Percentiles rank a stretch among this genome's conserved stretches.
Conservation (phyloP, 2,329 filamentous ascomycete species). For the Rhynchosporium secalis region DNA sequence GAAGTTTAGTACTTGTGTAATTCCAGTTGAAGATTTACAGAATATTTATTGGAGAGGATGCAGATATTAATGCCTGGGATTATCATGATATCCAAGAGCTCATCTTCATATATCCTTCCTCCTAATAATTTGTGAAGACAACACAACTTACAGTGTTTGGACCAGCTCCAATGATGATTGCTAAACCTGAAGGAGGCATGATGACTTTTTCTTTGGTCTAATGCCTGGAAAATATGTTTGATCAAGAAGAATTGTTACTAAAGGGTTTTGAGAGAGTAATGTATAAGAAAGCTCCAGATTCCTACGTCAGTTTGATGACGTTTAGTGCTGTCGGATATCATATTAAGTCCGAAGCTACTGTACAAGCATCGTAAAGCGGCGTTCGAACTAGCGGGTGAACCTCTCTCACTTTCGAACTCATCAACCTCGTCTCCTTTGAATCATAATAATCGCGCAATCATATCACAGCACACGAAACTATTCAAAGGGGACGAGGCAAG, state of each 20-base stretch:
- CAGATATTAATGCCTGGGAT: neutral
- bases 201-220: neutral
- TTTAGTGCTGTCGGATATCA: neutral
- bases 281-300: neutral
- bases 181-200: conserved; percentile 51
- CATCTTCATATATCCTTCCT: neutral
- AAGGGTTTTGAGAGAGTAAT: neutral
- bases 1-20: neutral
- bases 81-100: neutral
- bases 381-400: conserved; percentile 3
- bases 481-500: too few species aligned
- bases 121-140: neutral
- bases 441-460: neutral
- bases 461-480: neutral
- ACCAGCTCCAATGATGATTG: conserved; percentile 53
- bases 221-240: neutral
- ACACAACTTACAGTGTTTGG: conserved; percentile 41
- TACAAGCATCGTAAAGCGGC: neutral
- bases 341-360: conserved; percentile 4
- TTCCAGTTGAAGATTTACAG: neutral
- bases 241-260: neutral
- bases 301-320: conserved; percentile 11
- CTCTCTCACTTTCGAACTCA: neutral
- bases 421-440: neutral
- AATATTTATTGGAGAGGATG: neutral